phyloP scores from a whole-genome alignment of 2,329 filamentous ascomycete species.

The Lecanosticta acicola region DNA sequence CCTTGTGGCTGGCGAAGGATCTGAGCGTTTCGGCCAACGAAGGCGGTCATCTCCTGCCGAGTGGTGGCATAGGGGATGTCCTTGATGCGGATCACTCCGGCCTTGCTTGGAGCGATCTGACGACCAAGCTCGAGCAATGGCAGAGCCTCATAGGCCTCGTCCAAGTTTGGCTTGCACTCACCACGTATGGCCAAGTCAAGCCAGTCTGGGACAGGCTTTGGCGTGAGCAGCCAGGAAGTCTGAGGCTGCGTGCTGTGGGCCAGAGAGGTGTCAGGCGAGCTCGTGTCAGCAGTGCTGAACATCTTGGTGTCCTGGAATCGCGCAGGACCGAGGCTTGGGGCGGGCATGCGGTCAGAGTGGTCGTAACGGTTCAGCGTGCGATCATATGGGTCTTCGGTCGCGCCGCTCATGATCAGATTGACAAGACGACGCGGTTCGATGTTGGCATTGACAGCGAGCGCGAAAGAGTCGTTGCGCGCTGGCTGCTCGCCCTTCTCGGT shows the following conservation, averaged over 20 bases:
- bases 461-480: background rate
- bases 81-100: constrained; percentile 26
- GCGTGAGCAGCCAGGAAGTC: background rate
- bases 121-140: constrained; percentile 31
- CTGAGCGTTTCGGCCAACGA: constrained; percentile 42
- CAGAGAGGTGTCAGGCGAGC: background rate
- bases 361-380: constrained; percentile 12
- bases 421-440: constrained; percentile 6
- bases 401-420: constrained; percentile 12
- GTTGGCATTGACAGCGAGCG: constrained; percentile 1
- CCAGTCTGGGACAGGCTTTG: constrained; percentile 14
- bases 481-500: background rate
- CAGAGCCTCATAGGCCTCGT: constrained; percentile 25
- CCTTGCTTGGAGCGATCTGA: constrained; percentile 31
- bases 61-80: constrained; percentile 50
- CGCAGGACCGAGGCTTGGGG: constrained; percentile 21
- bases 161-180: constrained; percentile 22
- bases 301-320: constrained; percentile 21
- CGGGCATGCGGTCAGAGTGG: constrained; percentile 6
- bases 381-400: constrained; percentile 18
- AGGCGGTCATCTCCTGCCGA: constrained; percentile 45
- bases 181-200: constrained; percentile 13
- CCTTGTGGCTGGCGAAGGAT: constrained; percentile 43
- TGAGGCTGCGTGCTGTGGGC: background rate
- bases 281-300: constrained; percentile 10